Base-by-base conservation (phyloP, 2,329 filamentous ascomycete genomes). In the Cercospora citrullina region DNA sequence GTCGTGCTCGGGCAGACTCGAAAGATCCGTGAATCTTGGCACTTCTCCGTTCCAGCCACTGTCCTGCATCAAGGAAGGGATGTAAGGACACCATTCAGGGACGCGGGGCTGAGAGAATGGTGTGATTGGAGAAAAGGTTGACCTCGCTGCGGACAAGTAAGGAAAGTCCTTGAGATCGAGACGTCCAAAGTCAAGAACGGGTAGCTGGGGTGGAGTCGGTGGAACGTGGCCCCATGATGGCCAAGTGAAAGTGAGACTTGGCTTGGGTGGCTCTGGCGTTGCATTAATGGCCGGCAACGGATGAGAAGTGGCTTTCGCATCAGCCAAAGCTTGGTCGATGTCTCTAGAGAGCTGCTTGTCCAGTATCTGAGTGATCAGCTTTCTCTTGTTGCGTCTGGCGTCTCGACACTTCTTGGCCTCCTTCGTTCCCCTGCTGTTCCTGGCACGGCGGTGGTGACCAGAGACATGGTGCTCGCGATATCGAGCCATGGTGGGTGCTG, bases 371-470 rank as follows among this genome's bases (percentile, higher is more conserved):
- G 72, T 75, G 28, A 72, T 71, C 30, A 73, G 67, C 68, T 74
- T 75, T 60, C 72, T 72, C 48, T 65, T 69, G 63, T 73, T 72
- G 4, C 74, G 72, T 64, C 75, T 72, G 23, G 71, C 69, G 61
- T 76, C 75, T 57, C 75, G 75, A n/a, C 76, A 74, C 62, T 71
- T 72, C 61, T 75, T 77, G 30, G 72, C 75, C 48, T 76, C 75
- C 63, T 74, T 75, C 10, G 75, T 75, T 21, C 71, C 73, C 21
- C 75, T 69, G 45, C 72, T 74, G 63, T 76, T 71, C 18, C 75
- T 74, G 18, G 67, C 66, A 12, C 75, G 73, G 33, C 72, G 74
- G 36, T 67, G 67, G 18, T 66, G 62, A 14, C 59, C 63, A 12
- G 70, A 60, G 4, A 64, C 55, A 9, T 69, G 55, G 53, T 67